phyloP scores from a whole-genome alignment of 2,329 filamentous ascomycete genomes.

The Lecanoromycetidae sp. region DNA sequence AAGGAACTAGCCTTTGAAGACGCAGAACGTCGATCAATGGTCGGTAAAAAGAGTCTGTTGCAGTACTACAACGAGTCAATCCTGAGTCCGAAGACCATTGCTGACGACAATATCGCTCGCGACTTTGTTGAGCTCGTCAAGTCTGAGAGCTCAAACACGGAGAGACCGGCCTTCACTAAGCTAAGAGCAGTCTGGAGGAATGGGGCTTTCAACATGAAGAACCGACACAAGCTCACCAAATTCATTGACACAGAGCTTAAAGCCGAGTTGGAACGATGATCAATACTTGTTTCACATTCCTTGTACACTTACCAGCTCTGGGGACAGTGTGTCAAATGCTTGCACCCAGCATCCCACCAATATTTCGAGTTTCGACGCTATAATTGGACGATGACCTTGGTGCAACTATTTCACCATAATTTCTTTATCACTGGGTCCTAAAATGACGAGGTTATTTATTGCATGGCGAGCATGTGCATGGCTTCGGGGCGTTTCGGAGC shows the following conservation, averaged over 20 bases:
- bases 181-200: slow-evolving; percentile 43
- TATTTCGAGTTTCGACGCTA: not conserved
- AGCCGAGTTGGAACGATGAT: slow-evolving; percentile 37
- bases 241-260: slow-evolving; percentile 41
- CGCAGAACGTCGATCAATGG: slow-evolving; percentile 38
- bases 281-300: not conserved
- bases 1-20: slow-evolving; percentile 55
- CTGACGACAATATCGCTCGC: slow-evolving; percentile 37
- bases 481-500: slow-evolving; percentile 8
- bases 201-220: slow-evolving; percentile 42
- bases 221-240: slow-evolving; percentile 43
- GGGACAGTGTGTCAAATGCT: not conserved
- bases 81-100: slow-evolving; percentile 39
- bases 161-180: slow-evolving; percentile 38
- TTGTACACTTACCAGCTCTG: slow-evolving; percentile 1
- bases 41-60: slow-evolving; percentile 51
- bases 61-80: slow-evolving; percentile 53
- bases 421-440: not conserved
- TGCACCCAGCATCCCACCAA: not conserved
- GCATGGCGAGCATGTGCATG: slow-evolving; percentile 10
- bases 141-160: slow-evolving; percentile 30
- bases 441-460: not conserved
- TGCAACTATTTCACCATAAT: not conserved
- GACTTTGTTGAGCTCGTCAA: slow-evolving; percentile 46
- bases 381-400: not conserved